Evolutionary conservation across 2,329 filamentous ascomycete genomes (phyloP).

Genomic region (Raffaelea albimanens): DNA sequence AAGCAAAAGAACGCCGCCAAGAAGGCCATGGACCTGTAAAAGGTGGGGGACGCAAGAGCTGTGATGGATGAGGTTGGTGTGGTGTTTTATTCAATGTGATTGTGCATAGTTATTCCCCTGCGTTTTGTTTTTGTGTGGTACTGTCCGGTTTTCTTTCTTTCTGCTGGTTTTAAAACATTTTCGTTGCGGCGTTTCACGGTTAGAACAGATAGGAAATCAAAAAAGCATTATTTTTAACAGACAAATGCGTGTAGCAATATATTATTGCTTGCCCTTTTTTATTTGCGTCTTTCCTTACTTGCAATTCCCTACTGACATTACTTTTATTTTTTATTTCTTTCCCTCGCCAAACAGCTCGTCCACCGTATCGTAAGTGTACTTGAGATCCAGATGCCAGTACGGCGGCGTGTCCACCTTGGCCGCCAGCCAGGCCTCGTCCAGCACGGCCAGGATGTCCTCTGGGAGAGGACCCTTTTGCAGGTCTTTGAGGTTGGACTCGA

Average conservation of each 20-base stretch:
- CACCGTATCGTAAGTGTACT: conserved; percentile 57
- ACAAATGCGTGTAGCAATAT: too few relatives aligned
- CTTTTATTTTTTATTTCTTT: neutral
- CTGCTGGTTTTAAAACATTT: too few relatives aligned
- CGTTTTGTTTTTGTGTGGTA: too few relatives aligned
- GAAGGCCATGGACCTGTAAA: conserved; percentile 22
- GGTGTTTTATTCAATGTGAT: too few relatives aligned
- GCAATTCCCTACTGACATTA: too few relatives aligned
- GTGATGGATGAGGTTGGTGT: too few relatives aligned
- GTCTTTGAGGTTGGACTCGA: conserved; percentile 46
- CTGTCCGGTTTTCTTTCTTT: neutral
- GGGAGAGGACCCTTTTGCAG: conserved; percentile 65
- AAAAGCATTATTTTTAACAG: too few relatives aligned
- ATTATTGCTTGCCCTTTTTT: neutral
- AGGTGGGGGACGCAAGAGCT: neutral
- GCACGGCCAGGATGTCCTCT: conserved; percentile 60
- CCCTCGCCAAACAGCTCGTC: conserved; percentile 45
- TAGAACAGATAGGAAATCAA: too few relatives aligned
- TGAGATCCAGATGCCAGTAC: conserved; percentile 52
- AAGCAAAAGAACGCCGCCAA: conserved; percentile 50
- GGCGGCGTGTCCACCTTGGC: conserved; percentile 46
- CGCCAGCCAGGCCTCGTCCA: conserved; percentile 68
- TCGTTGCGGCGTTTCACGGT: too few relatives aligned
- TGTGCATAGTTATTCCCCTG: too few relatives aligned
- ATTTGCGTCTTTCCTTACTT: neutral